A percentile compares a stretch with the other conserved stretches of the same genome.
phyloP scores from a whole-genome alignment of 2,329 filamentous ascomycete species.

The Cladosporium sphaerospermum region DNA sequence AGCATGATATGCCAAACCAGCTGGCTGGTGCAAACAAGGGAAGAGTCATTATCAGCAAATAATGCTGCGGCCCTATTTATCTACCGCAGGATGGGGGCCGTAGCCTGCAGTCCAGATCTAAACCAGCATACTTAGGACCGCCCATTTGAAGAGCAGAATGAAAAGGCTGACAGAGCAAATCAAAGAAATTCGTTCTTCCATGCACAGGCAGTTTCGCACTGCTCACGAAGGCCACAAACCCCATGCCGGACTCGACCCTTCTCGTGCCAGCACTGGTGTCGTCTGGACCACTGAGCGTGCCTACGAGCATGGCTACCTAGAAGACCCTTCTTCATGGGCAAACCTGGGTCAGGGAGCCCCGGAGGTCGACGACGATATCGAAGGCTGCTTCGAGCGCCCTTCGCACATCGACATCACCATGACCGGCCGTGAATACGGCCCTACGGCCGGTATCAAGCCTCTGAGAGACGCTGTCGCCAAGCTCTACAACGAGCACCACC shows the following conservation, averaged over 20 bases:
- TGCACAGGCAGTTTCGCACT: constrained; percentile 82
- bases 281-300: constrained; percentile 89
- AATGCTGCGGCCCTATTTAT: background rate
- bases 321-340: constrained; percentile 77
- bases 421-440: constrained; percentile 78
- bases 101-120: no score
- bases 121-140: no score
- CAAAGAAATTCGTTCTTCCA: constrained; percentile 71
- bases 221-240: constrained; percentile 87
- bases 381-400: constrained; percentile 80
- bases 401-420: constrained; percentile 70
- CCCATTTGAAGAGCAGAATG: background rate
- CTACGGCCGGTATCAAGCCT: constrained; percentile 88
- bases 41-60: background rate
- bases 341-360: constrained; percentile 92
- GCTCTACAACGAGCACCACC: constrained; percentile 89
- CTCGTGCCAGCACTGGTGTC: constrained; percentile 83
- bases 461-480: constrained; percentile 82
- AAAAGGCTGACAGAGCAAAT: constrained; percentile 10
- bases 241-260: constrained; percentile 84
- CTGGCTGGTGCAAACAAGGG: background rate
- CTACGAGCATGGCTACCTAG: constrained; percentile 76
- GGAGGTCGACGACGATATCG: constrained; percentile 80
- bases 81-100: no score
- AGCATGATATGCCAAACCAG: background rate